Conservation (phyloP, 2,329 filamentous ascomycete genomes). For the Colletotrichum somersetense region DNA sequence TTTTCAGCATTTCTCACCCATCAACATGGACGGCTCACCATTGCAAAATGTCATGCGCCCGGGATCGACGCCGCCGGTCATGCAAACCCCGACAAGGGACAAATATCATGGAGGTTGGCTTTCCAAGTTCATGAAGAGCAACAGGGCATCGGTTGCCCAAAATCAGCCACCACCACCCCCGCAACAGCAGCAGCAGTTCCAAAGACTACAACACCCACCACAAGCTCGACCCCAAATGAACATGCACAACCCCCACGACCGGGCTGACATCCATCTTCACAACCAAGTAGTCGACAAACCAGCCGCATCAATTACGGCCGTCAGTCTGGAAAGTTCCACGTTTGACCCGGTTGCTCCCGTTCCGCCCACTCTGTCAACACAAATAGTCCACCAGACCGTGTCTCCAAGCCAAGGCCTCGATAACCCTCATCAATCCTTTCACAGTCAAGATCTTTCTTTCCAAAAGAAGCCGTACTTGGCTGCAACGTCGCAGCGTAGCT, state of each 20-base stretch:
- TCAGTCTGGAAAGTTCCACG: no score
- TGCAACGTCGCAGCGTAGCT: no score
- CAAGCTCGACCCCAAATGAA: background rate
- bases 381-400: background rate
- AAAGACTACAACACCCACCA: background rate
- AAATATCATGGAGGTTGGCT: conserved; percentile 42
- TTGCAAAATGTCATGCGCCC: background rate
- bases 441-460: background rate
- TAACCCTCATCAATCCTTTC: background rate
- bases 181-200: background rate
- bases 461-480: background rate
- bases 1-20: conserved; percentile 5
- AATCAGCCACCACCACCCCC: conserved; percentile 15
- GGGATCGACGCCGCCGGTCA: conserved; percentile 17
- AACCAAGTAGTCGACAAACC: background rate
- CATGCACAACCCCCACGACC: no score
- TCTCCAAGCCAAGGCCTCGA: background rate
- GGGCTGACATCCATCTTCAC: background rate
- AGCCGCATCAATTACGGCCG: background rate
- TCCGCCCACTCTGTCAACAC: background rate
- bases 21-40: background rate
- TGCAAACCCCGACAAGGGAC: conserved; percentile 15
- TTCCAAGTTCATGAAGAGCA: conserved; percentile 39
- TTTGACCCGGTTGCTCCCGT: background rate
- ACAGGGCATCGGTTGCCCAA: conserved; percentile 29